Conservation (phyloP, 345 rosid species). For the Adansonia digitata region DNA sequence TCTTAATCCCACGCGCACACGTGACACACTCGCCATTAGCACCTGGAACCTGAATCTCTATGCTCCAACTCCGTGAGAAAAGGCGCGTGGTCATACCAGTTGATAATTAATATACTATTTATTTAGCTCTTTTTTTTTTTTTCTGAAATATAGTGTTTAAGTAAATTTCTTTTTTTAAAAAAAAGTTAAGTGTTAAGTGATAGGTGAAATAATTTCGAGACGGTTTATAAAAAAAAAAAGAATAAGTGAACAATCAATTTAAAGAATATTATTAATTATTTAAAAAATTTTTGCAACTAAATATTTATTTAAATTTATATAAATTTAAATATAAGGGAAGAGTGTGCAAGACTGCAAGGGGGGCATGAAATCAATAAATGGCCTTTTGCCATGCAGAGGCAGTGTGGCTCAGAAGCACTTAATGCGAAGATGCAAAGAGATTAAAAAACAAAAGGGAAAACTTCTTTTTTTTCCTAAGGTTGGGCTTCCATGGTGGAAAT, state of each 20-base stretch:
- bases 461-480: not conserved
- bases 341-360: constrained; percentile 26
- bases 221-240: too few relatives aligned
- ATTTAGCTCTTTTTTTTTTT: too few relatives aligned
- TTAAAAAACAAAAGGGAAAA: not conserved
- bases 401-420: constrained; percentile 24
- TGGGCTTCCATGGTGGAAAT: not conserved
- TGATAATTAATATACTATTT: too few relatives aligned
- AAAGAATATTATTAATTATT: too few relatives aligned
- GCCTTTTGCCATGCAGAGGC: constrained; percentile 18
- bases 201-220: too few relatives aligned
- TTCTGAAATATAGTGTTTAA: too few relatives aligned
- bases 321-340: not conserved
- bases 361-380: constrained; percentile 40
- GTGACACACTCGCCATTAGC: not conserved
- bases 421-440: constrained; percentile 8
- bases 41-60: not conserved
- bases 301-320: not conserved
- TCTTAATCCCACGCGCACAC: not conserved
- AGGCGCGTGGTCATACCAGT: not conserved
- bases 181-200: too few relatives aligned
- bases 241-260: not conserved
- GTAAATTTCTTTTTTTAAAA: too few relatives aligned
- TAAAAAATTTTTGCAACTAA: too few relatives aligned
- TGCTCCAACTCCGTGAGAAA: not conserved